Base-by-base conservation (phyloP, 192 early-diverging fungal genomes). In the Coemansia pectinata region DNA sequence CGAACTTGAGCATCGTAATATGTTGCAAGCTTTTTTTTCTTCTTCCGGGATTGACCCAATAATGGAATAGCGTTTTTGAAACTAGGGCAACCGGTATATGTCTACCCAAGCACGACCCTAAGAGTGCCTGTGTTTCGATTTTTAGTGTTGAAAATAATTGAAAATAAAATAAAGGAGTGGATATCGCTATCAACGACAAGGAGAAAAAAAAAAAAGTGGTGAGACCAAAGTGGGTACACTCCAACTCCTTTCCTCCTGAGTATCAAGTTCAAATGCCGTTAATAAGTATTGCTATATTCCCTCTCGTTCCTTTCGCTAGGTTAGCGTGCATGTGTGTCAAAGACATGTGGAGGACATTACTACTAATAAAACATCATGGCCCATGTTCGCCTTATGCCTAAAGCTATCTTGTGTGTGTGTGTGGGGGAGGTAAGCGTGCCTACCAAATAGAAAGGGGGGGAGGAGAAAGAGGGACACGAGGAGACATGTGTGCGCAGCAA, bases 301-400 rank as follows among this genome's bases (percentile, higher is more conserved):
- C 53, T 33, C 25, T 10, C 62, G 52, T 65, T 59, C 62, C 63
- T 64, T 55, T 58, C 29, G 31, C 55, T 31, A 58, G 55, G 29
- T 5, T 3, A 5, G 15, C 2, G 15, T 59, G 57, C 75, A 67
- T 63, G 65, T 65, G 52, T 63, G 65, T 33, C 38, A 69, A 34
- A 76, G 69, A 76, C 74, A 76, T 71, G 74, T 12, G 74, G 75
- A 63, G 65, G 44, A 63, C n/a, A 36, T 39, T 65, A 31, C 5
- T 39, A 36, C 11, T 33, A 33, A 33, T 34, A 58, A 29, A 29
- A 53, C 23, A 27, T 25, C 25, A 53, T 29, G 52, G 52, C 52
- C 52, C 27, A 33, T 33, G 55, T 17, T 58, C 55, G 17, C 55
- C 27, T 55, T 55, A 53, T 53, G 23, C 25, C 14, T 23, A 29